Conservation (phyloP, 2,329 filamentous ascomycete genomes). For the Trichoderma sp. region DNA sequence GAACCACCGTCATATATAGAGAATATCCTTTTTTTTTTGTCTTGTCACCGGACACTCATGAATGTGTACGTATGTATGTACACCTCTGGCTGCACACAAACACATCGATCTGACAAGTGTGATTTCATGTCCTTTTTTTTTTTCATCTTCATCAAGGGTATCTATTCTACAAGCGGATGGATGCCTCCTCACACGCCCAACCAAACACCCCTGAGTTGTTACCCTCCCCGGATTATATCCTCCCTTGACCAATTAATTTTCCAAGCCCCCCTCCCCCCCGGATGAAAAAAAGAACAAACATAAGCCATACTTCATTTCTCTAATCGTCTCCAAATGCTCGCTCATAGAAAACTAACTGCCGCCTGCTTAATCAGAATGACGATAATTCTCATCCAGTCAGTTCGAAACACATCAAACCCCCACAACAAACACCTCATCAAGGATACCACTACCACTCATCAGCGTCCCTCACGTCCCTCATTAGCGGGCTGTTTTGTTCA, state of each 20-base stretch:
- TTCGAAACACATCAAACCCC: background rate
- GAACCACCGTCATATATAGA: background rate
- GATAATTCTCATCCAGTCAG: background rate
- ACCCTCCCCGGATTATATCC: slow-evolving; percentile 3
- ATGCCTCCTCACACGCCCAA: slow-evolving; percentile 21
- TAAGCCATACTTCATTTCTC: background rate
- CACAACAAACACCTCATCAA: background rate
- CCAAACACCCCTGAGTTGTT: slow-evolving; percentile 11
- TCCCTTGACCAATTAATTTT: slow-evolving; percentile 6
- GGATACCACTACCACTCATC: background rate
- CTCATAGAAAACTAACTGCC: background rate
- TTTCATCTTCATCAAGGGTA: slow-evolving; percentile 36
- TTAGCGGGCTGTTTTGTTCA: slow-evolving; percentile 49
- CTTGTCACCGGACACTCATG: background rate
- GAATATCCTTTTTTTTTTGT: background rate
- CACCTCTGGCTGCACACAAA: background rate
- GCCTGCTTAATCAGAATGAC: slow-evolving; percentile 14
- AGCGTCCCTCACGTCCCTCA: slow-evolving; percentile 26
- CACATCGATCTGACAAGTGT: background rate
- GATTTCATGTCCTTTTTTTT: background rate
- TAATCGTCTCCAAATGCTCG: slow-evolving; percentile 1
- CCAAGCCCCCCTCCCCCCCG: background rate
- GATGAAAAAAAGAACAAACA: background rate
- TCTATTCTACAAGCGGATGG: slow-evolving; percentile 39
- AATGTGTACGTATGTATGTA: background rate